Evolutionary conservation across 306 rosid genomes (phyloP).

Genomic region (Trichosanthes cucumerina): DNA sequence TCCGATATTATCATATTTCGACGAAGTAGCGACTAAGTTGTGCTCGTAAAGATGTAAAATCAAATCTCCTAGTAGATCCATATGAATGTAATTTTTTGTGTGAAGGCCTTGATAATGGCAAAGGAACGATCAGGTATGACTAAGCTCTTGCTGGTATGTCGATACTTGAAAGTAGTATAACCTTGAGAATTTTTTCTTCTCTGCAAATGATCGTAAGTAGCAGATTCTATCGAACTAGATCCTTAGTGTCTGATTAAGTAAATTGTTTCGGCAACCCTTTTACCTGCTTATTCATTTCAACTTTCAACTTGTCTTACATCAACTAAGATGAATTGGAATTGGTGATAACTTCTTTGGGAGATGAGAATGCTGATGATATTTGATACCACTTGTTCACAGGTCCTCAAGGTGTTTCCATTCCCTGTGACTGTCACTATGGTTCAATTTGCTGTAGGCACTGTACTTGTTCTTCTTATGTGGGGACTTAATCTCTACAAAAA

Average conservation of each 20-base stretch:
- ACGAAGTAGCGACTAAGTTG: not conserved
- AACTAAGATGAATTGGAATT: not conserved
- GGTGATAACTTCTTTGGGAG: not conserved
- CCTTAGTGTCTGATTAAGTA: not conserved
- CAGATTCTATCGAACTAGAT: not conserved
- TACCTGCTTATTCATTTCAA: conserved; percentile 7
- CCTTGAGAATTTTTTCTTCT: not conserved
- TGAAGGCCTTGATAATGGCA: not conserved
- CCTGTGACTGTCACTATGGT: conserved; percentile 55
- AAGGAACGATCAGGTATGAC: not conserved
- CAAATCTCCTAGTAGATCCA: not conserved
- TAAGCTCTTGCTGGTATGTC: conserved; percentile 1
- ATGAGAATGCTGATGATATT: not conserved
- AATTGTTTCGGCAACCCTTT: not conserved
- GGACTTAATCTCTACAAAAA: conserved; percentile 64
- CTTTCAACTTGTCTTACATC: not conserved
- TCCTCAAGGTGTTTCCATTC: conserved; percentile 62
- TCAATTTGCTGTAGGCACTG: conserved; percentile 71
- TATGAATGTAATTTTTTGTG: not conserved
- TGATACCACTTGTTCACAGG: conserved; percentile 34
- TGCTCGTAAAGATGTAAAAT: not conserved
- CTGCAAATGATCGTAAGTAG: not conserved
- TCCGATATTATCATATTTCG: not conserved
- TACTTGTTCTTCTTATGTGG: conserved; percentile 66
- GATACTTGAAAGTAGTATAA: not conserved